phyloP scores from a whole-genome alignment of 192 early-diverging fungal genomes.

The Phycomyces blakesleeanus region DNA sequence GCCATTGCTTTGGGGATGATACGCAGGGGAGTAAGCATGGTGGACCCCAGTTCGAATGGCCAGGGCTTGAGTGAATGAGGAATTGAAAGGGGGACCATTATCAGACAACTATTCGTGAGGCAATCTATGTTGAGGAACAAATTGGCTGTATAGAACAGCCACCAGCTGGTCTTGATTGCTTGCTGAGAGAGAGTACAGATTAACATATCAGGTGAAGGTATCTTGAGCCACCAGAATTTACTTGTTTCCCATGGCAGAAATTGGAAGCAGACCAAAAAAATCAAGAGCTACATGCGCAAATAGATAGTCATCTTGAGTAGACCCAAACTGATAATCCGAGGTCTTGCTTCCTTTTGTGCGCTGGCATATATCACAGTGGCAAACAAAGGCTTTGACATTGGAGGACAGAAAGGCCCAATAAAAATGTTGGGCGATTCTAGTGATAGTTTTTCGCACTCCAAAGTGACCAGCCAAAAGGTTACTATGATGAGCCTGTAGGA shows the following conservation, averaged over 20 bases:
- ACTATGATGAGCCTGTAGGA: neutral
- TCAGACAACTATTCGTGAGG: neutral
- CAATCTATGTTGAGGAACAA: neutral
- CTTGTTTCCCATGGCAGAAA: neutral
- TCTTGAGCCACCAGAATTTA: constrained; percentile 18
- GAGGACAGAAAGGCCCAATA: too few species aligned
- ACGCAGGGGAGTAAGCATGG: constrained; percentile 4
- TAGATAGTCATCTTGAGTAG: neutral
- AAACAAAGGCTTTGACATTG: too few species aligned
- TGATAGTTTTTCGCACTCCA: neutral
- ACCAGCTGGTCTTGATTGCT: constrained; percentile 4
- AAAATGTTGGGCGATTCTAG: too few species aligned
- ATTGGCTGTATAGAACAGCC: neutral
- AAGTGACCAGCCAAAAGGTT: neutral
- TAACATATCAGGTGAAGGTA: constrained; percentile 22
- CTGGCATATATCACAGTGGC: constrained; percentile 1
- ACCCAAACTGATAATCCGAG: neutral
- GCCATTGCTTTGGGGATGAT: constrained; percentile 24
- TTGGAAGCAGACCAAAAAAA: constrained; percentile 17
- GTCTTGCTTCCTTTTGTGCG: neutral
- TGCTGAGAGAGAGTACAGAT: constrained; percentile 1
- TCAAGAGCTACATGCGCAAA: constrained; percentile 20
- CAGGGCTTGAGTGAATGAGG: neutral
- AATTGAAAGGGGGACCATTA: constrained; percentile 20
- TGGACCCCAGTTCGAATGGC: neutral